phyloP scores from a whole-genome alignment of 306 rosid species.

The Prunus campanulata region DNA sequence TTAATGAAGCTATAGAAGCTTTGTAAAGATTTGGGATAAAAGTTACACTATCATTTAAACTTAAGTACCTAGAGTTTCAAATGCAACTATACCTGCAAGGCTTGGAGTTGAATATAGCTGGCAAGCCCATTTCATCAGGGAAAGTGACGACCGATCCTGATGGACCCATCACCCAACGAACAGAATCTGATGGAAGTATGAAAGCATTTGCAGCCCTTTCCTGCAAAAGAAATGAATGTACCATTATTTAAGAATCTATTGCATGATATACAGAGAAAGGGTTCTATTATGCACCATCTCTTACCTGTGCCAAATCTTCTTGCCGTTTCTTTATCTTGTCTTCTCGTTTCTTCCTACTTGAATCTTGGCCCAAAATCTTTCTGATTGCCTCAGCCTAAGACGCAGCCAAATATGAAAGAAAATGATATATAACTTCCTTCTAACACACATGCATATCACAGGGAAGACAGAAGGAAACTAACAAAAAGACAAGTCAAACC shows the following conservation, averaged over 20 bases:
- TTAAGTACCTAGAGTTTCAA: background rate
- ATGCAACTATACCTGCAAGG: slow-evolving; percentile 37
- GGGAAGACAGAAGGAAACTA: background rate
- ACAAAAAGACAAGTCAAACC: slow-evolving; percentile 29
- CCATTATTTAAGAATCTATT: too few relatives aligned
- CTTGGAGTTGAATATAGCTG: slow-evolving; percentile 43
- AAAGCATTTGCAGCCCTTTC: slow-evolving; percentile 42
- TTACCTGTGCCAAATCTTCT: slow-evolving; percentile 43
- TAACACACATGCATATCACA: background rate
- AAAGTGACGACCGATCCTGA: slow-evolving; percentile 49
- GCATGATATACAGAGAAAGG: background rate
- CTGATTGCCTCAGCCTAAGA: slow-evolving; percentile 57
- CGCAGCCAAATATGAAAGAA: background rate
- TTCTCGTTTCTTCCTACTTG: slow-evolving; percentile 54
- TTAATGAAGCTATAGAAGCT: background rate
- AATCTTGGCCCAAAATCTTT: slow-evolving; percentile 61
- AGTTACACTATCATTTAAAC: background rate
- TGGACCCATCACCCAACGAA: slow-evolving; percentile 50
- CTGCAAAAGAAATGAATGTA: slow-evolving; percentile 28
- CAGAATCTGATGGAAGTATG: slow-evolving; percentile 39
- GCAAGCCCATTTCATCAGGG: slow-evolving; percentile 51
- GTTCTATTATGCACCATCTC: background rate
- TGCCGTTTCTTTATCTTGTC: slow-evolving; percentile 49
- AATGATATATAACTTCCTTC: background rate
- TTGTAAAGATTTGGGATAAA: background rate